A percentile compares a stretch with the other conserved stretches of the same genome.
These are phyloP conservation scores for Tylopilus sp. DNA, from an alignment of 768 basidiomycete genomes.

Conservation along the genomic window DNA sequence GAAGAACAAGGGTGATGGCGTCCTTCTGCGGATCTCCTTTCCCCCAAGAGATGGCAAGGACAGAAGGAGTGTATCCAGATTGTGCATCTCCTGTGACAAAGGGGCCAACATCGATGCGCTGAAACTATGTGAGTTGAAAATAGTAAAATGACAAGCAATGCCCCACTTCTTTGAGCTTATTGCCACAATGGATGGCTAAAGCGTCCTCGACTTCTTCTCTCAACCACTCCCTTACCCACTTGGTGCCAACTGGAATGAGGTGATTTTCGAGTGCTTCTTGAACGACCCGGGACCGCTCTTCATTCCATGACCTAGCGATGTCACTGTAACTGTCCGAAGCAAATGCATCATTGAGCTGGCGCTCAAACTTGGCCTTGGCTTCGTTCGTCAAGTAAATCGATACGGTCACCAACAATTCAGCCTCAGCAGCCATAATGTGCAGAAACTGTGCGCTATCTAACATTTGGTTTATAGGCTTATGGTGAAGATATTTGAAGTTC, in stretches of 20 bases:
- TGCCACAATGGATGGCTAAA: conserved; percentile 64
- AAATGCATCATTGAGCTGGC: conserved; percentile 76
- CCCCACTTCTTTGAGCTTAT: conserved; percentile 67
- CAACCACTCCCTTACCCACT: conserved; percentile 87
- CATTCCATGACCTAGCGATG: conserved; percentile 88
- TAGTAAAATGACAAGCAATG: conserved; percentile 4
- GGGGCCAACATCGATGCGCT: conserved; percentile 86
- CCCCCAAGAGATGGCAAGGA: conserved; percentile 92
- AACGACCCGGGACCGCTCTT: conserved; percentile 73
- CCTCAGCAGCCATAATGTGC: conserved; percentile 86
- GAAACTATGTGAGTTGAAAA: conserved; percentile 14
- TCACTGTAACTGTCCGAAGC: conserved; percentile 82
- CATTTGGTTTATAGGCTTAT: conserved; percentile 74
- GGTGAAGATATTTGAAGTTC: conserved; percentile 92
- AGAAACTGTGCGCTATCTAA: conserved; percentile 76
- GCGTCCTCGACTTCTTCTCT: conserved; percentile 88
- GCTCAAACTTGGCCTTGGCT: conserved; percentile 64
- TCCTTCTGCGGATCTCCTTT: conserved; percentile 93
- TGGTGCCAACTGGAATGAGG: conserved; percentile 79
- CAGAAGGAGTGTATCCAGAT: conserved; percentile 67
- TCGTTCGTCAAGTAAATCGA: conserved; percentile 63
- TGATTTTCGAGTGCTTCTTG: conserved; percentile 76
- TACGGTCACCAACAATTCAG: conserved; percentile 81
- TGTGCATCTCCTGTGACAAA: conserved; percentile 60
- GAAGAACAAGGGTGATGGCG: conserved; percentile 76